Evolutionary conservation across 257 asterid species (phyloP).

Genomic region (Nicotiana undulata): DNA sequence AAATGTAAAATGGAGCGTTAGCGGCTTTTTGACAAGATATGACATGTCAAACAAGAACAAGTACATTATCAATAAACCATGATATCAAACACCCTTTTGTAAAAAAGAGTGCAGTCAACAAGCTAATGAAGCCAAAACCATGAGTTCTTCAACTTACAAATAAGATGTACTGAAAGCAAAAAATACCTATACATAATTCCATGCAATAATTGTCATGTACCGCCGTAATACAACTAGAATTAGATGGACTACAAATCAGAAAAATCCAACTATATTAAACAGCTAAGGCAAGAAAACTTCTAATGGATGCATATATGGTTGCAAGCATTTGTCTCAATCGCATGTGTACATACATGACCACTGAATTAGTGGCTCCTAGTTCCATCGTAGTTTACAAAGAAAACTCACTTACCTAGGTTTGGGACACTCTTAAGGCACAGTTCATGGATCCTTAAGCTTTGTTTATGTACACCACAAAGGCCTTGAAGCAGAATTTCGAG

Average conservation of each 20-base stretch:
- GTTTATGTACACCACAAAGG: constrained; percentile 76
- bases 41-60: background rate
- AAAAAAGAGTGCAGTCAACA: background rate
- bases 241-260: background rate
- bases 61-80: background rate
- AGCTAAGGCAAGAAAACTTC: background rate
- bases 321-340: background rate
- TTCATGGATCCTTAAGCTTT: constrained; percentile 76
- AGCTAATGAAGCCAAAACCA: background rate
- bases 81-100: background rate
- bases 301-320: background rate
- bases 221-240: background rate
- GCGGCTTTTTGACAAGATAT: background rate
- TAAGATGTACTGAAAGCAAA: background rate
- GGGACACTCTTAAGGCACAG: constrained; percentile 79
- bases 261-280: background rate
- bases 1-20: background rate
- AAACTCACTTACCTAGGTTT: constrained; percentile 49
- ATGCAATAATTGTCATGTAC: background rate
- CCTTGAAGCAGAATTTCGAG: constrained; percentile 95
- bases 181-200: background rate
- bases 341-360: background rate
- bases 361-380: background rate
- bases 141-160: background rate
- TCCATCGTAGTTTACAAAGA: background rate